Conservation (phyloP, 2,329 filamentous ascomycete genomes). For the Hypomyces perniciosus region DNA sequence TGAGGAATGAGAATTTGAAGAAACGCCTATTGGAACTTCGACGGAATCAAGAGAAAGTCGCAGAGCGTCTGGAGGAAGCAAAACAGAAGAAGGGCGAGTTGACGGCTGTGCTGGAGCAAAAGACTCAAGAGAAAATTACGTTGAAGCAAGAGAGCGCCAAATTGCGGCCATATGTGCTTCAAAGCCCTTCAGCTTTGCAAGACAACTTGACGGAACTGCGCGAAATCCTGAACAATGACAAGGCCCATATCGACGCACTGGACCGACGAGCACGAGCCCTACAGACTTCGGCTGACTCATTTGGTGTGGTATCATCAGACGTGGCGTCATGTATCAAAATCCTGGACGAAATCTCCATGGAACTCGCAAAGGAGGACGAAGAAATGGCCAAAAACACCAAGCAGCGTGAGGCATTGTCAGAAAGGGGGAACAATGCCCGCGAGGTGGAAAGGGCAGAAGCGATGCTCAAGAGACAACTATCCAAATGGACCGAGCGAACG, state of each 20-base stretch:
- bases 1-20: constrained; percentile 82
- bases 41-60: constrained; percentile 75
- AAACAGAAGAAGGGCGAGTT: constrained; percentile 74
- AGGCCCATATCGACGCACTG: constrained; percentile 76
- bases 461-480: constrained; percentile 74
- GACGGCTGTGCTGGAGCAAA: constrained; percentile 65
- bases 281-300: constrained; percentile 88
- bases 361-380: constrained; percentile 86
- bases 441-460: constrained; percentile 87
- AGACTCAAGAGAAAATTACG: constrained; percentile 61
- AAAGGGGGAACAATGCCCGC: constrained; percentile 80
- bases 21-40: constrained; percentile 73
- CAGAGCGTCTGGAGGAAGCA: constrained; percentile 73
- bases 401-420: constrained; percentile 81
- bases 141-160: constrained; percentile 83
- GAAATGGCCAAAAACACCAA: constrained; percentile 72
- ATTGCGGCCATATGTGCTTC: constrained; percentile 82
- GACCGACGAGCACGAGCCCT: constrained; percentile 84
- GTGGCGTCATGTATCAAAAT: constrained; percentile 84
- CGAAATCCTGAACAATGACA: constrained; percentile 70
- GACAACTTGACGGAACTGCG: constrained; percentile 74
- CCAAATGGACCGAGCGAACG: constrained; percentile 81
- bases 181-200: constrained; percentile 80
- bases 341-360: constrained; percentile 78
- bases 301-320: constrained; percentile 75